These are phyloP conservation scores for Zygnema cylindricum DNA, from an alignment of 139 green algal genomes.

Conservation along the genomic window DNA sequence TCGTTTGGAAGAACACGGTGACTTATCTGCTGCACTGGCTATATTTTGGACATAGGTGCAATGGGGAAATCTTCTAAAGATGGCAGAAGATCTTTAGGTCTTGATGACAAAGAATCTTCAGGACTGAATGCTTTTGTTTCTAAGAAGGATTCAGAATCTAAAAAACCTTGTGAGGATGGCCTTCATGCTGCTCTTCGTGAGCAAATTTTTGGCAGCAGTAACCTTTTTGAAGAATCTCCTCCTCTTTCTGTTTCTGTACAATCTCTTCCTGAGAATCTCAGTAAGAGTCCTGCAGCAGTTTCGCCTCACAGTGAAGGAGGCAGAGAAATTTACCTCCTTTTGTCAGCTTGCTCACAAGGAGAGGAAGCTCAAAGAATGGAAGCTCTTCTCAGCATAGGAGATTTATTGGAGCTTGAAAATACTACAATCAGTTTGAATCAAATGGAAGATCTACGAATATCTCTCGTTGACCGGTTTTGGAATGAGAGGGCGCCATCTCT, in stretches of 20 bases:
- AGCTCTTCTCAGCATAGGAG: neutral
- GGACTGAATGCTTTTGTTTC: too few relatives aligned
- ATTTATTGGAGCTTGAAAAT: neutral
- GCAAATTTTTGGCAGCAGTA: neutral
- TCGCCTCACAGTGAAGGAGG: too few relatives aligned
- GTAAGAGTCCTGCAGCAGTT: neutral
- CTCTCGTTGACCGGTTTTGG: neutral
- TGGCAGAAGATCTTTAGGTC: too few relatives aligned
- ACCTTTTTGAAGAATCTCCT: neutral
- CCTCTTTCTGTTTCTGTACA: neutral
- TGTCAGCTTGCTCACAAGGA: neutral
- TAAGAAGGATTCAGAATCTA: too few relatives aligned
- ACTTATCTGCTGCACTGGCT: too few relatives aligned
- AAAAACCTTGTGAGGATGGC: too few relatives aligned
- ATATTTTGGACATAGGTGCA: too few relatives aligned
- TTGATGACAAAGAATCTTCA: too few relatives aligned
- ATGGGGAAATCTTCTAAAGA: too few relatives aligned
- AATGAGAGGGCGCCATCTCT: neutral
- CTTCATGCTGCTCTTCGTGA: neutral
- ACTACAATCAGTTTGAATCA: neutral
- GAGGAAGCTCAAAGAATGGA: neutral
- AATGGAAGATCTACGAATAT: neutral
- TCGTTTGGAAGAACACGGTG: too few relatives aligned
- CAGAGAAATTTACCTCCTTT: neutral
- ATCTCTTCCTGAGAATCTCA: neutral